Evolutionary conservation across 331 rosid genomes (phyloP).

Genomic region (Prunus yedoensis): DNA sequence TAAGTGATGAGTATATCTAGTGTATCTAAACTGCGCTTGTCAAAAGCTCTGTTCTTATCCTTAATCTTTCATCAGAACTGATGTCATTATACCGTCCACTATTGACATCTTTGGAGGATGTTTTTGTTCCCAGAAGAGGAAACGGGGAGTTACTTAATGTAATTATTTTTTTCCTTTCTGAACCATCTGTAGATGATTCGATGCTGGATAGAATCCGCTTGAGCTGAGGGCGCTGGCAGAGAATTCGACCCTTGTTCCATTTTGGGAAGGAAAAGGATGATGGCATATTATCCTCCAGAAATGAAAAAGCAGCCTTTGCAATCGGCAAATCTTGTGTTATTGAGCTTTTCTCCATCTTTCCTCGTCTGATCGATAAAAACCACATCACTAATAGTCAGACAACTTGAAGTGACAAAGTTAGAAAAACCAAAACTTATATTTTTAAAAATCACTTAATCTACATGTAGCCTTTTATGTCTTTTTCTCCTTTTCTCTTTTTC

Average conservation of each 20-base stretch:
- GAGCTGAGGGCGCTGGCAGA: constrained; percentile 73
- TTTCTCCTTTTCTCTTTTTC: not conserved
- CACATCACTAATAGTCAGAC: not conserved
- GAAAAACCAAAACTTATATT: not conserved
- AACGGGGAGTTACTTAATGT: constrained; percentile 50
- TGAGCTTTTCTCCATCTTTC: constrained; percentile 61
- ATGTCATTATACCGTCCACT: constrained; percentile 42
- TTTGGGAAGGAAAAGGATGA: constrained; percentile 59
- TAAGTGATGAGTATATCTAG: constrained; percentile 16
- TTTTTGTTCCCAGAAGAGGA: constrained; percentile 38
- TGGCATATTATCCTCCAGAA: constrained; percentile 59
- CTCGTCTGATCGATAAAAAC: constrained; percentile 61
- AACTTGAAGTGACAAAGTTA: not conserved
- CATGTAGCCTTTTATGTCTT: not conserved
- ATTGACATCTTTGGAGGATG: constrained; percentile 38
- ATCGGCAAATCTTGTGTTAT: constrained; percentile 50
- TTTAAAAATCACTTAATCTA: not conserved
- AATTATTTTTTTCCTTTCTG: constrained; percentile 38
- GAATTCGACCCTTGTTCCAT: constrained; percentile 82
- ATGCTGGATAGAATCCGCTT: constrained; percentile 50
- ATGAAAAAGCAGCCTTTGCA: constrained; percentile 65
- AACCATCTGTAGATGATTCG: constrained; percentile 46
- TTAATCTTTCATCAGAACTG: constrained; percentile 44
- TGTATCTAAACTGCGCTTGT: constrained; percentile 48
- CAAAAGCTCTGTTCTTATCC: constrained; percentile 61